Conservation (phyloP, 2,329 filamentous ascomycete species). For the Scorias spongiosa region DNA sequence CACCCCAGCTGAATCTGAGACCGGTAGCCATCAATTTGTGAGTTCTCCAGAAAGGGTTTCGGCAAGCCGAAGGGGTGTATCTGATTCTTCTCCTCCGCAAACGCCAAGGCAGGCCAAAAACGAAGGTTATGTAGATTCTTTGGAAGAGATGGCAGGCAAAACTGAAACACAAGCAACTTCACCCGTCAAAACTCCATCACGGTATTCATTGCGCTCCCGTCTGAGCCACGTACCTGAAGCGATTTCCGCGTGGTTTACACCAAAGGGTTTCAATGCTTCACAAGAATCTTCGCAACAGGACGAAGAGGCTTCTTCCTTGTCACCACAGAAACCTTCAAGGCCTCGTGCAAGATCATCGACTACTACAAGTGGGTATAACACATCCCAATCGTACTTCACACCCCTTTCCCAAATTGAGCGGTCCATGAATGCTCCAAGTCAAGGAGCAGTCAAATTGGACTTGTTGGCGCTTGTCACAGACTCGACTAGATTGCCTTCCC, state of each 20-base stretch:
- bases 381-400: conserved; percentile 30
- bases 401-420: conserved; percentile 25
- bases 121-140: too few species aligned
- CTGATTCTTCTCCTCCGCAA: too few species aligned
- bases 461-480: conserved; percentile 29
- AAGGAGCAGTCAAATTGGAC: conserved; percentile 23
- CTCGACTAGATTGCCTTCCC: conserved; percentile 17
- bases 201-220: conserved; percentile 14
- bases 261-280: conserved; percentile 8
- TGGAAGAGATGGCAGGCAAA: too few species aligned
- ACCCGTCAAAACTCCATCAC: conserved; percentile 6
- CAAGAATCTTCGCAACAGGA: neutral
- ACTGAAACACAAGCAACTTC: too few species aligned
- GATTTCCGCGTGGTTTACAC: conserved; percentile 23
- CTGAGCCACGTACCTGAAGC: conserved; percentile 19
- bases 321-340: neutral
- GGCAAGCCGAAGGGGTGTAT: too few species aligned
- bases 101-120: too few species aligned
- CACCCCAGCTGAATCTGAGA: neutral
- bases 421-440: conserved; percentile 24
- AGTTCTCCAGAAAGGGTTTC: too few species aligned
- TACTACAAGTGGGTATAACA: conserved; percentile 22
- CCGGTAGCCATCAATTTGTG: neutral
- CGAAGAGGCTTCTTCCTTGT: neutral
- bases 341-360: conserved; percentile 7